Conservation (phyloP, 1,284 basidiomycete species). For the Takashimella tepidaria region DNA sequence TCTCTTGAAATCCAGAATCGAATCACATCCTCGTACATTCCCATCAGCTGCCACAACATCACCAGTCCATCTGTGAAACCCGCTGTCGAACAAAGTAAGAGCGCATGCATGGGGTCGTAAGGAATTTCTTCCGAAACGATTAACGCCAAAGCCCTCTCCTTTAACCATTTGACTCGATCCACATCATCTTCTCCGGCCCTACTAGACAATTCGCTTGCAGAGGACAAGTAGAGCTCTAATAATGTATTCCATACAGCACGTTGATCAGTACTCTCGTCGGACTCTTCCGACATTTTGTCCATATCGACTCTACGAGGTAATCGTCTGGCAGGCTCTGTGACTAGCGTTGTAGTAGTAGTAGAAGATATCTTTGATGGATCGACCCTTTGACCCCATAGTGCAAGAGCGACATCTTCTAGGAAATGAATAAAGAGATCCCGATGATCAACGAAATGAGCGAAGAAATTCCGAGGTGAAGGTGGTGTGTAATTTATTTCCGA, state of each 20-base stretch:
- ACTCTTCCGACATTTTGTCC: slow-evolving; percentile 53
- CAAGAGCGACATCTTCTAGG: slow-evolving; percentile 76
- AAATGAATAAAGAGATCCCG: slow-evolving; percentile 77
- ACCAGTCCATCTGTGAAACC: slow-evolving; percentile 79
- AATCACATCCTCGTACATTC: slow-evolving; percentile 93
- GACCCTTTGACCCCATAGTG: slow-evolving; percentile 74
- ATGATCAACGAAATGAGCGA: slow-evolving; percentile 91
- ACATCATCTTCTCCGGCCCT: background rate
- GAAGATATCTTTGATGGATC: too few relatives aligned
- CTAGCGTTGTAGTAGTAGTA: slow-evolving; percentile 16
- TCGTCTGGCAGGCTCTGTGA: background rate
- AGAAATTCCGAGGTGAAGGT: slow-evolving; percentile 80
- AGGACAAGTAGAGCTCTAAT: slow-evolving; percentile 82
- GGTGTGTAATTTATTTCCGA: slow-evolving; percentile 55
- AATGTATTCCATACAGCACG: slow-evolving; percentile 92
- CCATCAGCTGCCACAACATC: slow-evolving; percentile 84
- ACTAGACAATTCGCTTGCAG: slow-evolving; percentile 18
- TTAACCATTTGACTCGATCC: slow-evolving; percentile 12
- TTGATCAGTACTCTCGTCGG: slow-evolving; percentile 70
- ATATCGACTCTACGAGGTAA: slow-evolving; percentile 43
- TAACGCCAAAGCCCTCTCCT: slow-evolving; percentile 62
- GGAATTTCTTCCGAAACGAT: slow-evolving; percentile 62
- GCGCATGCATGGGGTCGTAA: slow-evolving; percentile 83
- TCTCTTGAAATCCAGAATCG: slow-evolving; percentile 82
- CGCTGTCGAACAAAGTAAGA: slow-evolving; percentile 83